Conservation (phyloP, 257 asterid genomes). For the Plantago elongata region DNA sequence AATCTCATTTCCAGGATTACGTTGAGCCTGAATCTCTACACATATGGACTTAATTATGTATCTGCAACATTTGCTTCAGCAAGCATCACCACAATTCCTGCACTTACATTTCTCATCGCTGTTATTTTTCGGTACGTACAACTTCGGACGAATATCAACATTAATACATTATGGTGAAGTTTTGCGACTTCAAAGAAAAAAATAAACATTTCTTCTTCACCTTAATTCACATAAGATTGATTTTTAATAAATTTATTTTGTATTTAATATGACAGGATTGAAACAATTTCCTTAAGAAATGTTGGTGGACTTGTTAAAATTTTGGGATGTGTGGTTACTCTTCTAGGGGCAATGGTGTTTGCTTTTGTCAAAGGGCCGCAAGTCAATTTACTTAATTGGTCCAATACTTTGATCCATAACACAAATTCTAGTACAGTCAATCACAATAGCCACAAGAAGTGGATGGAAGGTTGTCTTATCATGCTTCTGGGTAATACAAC, state of each 20-base stretch:
- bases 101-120: conserved; percentile 50
- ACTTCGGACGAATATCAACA: neutral
- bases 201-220: no score
- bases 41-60: conserved; percentile 43
- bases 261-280: no score
- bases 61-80: conserved; percentile 74
- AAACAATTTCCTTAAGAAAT: conserved; percentile 26
- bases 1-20: conserved; percentile 38
- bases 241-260: no score
- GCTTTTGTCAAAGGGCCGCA: conserved; percentile 58
- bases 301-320: conserved; percentile 38
- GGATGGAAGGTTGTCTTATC: conserved; percentile 47
- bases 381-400: conserved; percentile 32
- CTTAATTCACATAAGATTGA: no score
- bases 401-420: neutral
- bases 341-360: conserved; percentile 61
- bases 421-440: neutral
- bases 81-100: conserved; percentile 47
- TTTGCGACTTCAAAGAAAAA: no score
- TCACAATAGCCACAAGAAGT: conserved; percentile 26
- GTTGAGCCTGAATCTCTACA: conserved; percentile 49
- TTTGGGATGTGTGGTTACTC: conserved; percentile 35
- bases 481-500: conserved; percentile 45
- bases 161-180: no score
- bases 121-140: conserved; percentile 32